Conservation (phyloP, 176 grass and related monocot species). For the Sorghum bicolor region Sorghum_bicolor_NCBIv3 NC_012872.2:11108001-11108500, state of each 20-base stretch:
- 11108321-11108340: neutral
- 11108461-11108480: too few species aligned
- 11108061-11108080: neutral
- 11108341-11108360: neutral
- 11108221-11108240: constrained; percentile 84
- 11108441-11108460: neutral
- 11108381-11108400: neutral
- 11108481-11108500: neutral
- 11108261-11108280: constrained; percentile 13
- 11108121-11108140: constrained; percentile 8
- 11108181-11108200: constrained; percentile 81
- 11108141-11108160: constrained; percentile 24
- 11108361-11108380: neutral
- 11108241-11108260: constrained; percentile 73
- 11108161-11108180: constrained; percentile 71
- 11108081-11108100: constrained; percentile 1
- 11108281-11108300: neutral
- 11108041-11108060: neutral
- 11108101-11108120: neutral
- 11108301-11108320: neutral
- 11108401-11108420: neutral
- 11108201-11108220: constrained; percentile 73
- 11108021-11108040: neutral
- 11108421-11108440: neutral
- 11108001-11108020: neutral